Base-by-base conservation (phyloP, 2,329 filamentous ascomycete genomes). In the Pochonia chlamydosporia region DNA sequence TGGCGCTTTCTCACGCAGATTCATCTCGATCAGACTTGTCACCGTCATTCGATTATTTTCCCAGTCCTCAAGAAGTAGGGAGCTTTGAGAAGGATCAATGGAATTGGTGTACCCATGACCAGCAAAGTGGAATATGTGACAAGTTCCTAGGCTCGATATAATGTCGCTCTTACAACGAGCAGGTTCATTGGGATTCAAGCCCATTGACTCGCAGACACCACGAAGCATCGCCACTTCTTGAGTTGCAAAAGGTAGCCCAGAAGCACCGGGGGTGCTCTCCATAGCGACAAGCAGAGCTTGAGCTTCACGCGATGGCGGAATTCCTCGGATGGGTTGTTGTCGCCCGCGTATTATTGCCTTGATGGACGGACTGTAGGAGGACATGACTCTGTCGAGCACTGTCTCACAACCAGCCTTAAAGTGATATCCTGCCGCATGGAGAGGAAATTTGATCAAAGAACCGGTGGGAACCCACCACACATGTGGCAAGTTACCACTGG, bases 381-480 rank as follows among this genome's bases (percentile, higher is more conserved):
- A 71, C 2, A 69, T 55, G 2, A 63, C 63, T 40, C 61, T 51
- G 40, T 68, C 62, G 1, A 69, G 28, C 1, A 59, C 61, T 0
- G 59, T 63, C 13, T 58, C 42, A 0, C 26, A 31, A 8, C 49
- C 51, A 5, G 37, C 36, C 7, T 36, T n/a, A 2, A 37, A 11
- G 41, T 68, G 61, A 31, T 56, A 43, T 14, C 66, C 66, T 1
- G 65, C 63, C 0, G 63, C 63, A 46, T 68, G 64, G 6, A 68
- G 33, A 8, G 64, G 64, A 20, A 67, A 56, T 3, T 49, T 49
- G 43, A 8, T 53, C 2, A 69, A 49, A 0, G 36, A 35, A 1
- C 64, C 64, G 0, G 60, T 67, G 3, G 58, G 55, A 50, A 69
- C 57, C 64, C 63, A 68, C 55, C 63, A 67, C 0, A 68, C 42